Conservation (phyloP, 2,329 filamentous ascomycete genomes). For the Coniella lustricola region DNA sequence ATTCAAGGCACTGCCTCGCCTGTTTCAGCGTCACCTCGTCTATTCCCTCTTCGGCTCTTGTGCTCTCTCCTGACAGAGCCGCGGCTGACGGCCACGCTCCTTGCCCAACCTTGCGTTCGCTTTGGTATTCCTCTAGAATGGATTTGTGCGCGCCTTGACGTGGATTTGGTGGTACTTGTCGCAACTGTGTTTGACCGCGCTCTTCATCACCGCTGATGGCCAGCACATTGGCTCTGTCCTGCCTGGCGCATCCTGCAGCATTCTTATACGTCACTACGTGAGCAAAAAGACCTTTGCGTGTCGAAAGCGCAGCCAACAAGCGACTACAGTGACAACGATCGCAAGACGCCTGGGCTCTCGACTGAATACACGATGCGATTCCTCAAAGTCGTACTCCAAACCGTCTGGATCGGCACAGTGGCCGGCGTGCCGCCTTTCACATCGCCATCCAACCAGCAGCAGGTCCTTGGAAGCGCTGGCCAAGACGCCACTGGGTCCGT, state of each 20-base stretch:
- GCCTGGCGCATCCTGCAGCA: neutral
- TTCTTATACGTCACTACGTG: no score
- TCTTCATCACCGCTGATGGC: conserved; percentile 38
- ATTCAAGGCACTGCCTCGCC: neutral
- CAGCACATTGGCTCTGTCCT: conserved; percentile 43
- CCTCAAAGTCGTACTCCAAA: neutral
- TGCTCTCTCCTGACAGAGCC: no score
- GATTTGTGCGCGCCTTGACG: neutral
- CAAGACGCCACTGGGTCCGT: neutral
- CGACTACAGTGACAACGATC: neutral
- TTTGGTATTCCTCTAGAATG: neutral
- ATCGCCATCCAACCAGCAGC: neutral
- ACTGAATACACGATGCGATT: neutral
- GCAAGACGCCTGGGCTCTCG: neutral
- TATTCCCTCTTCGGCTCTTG: no score
- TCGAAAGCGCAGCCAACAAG: no score
- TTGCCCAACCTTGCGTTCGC: neutral
- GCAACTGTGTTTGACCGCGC: neutral
- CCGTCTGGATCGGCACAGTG: conserved; percentile 1
- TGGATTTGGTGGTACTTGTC: no score
- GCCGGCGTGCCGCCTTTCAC: neutral
- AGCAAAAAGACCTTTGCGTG: no score
- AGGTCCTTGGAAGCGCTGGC: neutral
- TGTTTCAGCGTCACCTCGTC: neutral
- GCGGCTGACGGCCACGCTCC: no score